Percentiles rank a stretch among this genome's conserved stretches.
These are phyloP conservation scores for Phytophthora pluvialis DNA, from an alignment of 352 stramenopile genomes.

Conservation along the genomic window DNA sequence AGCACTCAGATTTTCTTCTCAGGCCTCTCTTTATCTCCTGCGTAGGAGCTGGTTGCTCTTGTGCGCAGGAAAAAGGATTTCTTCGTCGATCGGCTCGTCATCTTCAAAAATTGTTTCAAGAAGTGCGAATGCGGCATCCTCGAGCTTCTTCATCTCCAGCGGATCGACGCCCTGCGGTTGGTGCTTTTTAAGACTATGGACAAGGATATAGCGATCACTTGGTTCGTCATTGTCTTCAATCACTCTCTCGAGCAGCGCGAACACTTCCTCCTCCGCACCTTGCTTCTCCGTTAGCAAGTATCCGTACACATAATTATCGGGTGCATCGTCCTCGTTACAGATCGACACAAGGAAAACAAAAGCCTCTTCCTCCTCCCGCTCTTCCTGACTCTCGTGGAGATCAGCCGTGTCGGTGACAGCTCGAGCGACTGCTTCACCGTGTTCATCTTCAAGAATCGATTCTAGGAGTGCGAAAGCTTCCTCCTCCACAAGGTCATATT, in stretches of 20 bases:
- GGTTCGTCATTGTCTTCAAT: no score
- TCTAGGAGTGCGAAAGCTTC: slow-evolving; percentile 1
- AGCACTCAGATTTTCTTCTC: neutral
- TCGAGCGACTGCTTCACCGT: neutral
- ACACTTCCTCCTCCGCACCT: slow-evolving; percentile 7
- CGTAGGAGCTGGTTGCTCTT: neutral
- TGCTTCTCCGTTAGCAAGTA: neutral
- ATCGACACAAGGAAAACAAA: slow-evolving; percentile 10
- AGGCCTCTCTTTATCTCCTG: slow-evolving; percentile 1
- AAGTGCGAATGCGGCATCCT: slow-evolving; percentile 13
- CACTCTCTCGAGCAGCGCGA: no score
- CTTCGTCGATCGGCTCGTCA: slow-evolving; percentile 1
- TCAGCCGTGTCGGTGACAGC: neutral
- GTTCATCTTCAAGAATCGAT: slow-evolving; percentile 5
- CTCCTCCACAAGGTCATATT: slow-evolving; percentile 3
- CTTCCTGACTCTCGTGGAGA: neutral
- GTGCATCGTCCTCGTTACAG: neutral
- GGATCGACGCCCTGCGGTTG: neutral
- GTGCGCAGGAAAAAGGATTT: neutral
- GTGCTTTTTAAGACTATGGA: neutral
- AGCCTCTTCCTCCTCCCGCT: neutral
- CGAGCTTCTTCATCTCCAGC: slow-evolving; percentile 1
- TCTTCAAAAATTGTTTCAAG: slow-evolving; percentile 15
- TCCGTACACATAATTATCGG: neutral
- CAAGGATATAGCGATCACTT: neutral